These are phyloP conservation scores for Gillenia trifoliata DNA, from an alignment of 306 rosid genomes.

Conservation along the genomic window DNA sequence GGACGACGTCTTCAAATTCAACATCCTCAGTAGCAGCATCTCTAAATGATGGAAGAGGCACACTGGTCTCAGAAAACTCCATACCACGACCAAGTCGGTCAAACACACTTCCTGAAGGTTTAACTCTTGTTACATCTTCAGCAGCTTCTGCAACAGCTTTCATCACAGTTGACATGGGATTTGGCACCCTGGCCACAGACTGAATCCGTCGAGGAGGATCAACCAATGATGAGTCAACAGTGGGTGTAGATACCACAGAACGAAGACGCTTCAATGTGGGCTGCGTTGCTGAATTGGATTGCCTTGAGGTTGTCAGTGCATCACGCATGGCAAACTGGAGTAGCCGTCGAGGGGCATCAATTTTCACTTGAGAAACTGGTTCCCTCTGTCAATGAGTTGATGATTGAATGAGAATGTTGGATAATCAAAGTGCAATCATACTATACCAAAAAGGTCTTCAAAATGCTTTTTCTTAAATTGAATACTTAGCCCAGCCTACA, in stretches of 20 bases:
- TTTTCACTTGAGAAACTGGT: slow-evolving; percentile 41
- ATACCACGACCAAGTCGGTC: slow-evolving; percentile 73
- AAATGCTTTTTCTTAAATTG: not conserved
- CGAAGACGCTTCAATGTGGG: slow-evolving; percentile 82
- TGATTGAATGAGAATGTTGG: slow-evolving; percentile 24
- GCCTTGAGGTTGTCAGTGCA: slow-evolving; percentile 66
- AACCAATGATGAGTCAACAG: slow-evolving; percentile 44
- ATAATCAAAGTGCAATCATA: slow-evolving; percentile 3
- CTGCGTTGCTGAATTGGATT: slow-evolving; percentile 43
- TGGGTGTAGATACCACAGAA: slow-evolving; percentile 75
- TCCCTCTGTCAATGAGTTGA: slow-evolving; percentile 56
- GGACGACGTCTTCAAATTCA: slow-evolving; percentile 38
- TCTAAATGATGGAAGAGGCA: slow-evolving; percentile 31
- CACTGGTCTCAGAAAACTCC: slow-evolving; percentile 31
- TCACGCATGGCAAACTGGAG: slow-evolving; percentile 94
- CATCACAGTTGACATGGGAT: slow-evolving; percentile 82
- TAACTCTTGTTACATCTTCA: slow-evolving; percentile 68
- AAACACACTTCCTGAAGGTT: slow-evolving; percentile 77
- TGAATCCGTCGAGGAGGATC: slow-evolving; percentile 49
- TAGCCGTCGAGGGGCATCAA: slow-evolving; percentile 71
- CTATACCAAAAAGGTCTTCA: not conserved
- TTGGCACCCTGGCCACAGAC: slow-evolving; percentile 54
- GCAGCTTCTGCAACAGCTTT: slow-evolving; percentile 95
- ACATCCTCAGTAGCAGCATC: slow-evolving; percentile 28
- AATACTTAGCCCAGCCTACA: not conserved